Evolutionary conservation across 192 early-diverging fungal species (phyloP).

Genomic region (Mycoemilia scoparia): DNA sequence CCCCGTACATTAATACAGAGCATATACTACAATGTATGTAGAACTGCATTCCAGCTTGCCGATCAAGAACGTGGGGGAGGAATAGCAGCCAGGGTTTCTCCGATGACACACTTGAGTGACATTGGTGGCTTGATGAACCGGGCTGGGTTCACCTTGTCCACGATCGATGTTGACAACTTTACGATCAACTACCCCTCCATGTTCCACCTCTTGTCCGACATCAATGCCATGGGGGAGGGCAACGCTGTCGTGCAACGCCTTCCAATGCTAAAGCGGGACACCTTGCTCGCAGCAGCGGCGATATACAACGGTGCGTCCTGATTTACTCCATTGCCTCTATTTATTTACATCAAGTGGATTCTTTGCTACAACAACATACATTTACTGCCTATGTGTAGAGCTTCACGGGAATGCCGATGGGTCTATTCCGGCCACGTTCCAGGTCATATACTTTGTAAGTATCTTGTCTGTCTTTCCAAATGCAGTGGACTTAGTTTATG

Average conservation of each 20-base stretch:
- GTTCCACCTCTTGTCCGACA: slow-evolving; percentile 77
- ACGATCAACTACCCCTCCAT: slow-evolving; percentile 79
- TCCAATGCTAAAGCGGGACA: slow-evolving; percentile 61
- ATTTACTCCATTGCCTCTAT: background rate
- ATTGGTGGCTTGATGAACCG: slow-evolving; percentile 60
- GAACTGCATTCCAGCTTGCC: slow-evolving; percentile 76
- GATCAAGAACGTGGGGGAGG: slow-evolving; percentile 84
- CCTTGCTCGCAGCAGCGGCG: slow-evolving; percentile 61
- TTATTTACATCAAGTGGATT: background rate
- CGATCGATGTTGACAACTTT: slow-evolving; percentile 85
- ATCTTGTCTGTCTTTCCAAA: slow-evolving; percentile 3
- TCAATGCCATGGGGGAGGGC: slow-evolving; percentile 83
- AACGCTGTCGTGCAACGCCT: slow-evolving; percentile 65
- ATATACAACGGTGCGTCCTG: slow-evolving; percentile 60
- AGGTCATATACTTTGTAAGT: slow-evolving; percentile 45
- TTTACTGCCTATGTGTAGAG: slow-evolving; percentile 26
- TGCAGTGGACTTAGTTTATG: slow-evolving; percentile 1
- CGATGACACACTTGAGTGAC: slow-evolving; percentile 70
- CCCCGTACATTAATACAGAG: background rate
- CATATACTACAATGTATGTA: slow-evolving; percentile 8
- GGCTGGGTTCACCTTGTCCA: slow-evolving; percentile 76
- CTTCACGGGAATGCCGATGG: slow-evolving; percentile 79
- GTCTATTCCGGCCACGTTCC: slow-evolving; percentile 84
- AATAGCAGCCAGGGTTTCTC: slow-evolving; percentile 72
- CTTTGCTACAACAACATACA: background rate